Evolutionary conservation across 106 monocot species (phyloP), one percentile per base, ranked within the genome.

Genomic region (Dioscorea zingiberensis): DNA sequence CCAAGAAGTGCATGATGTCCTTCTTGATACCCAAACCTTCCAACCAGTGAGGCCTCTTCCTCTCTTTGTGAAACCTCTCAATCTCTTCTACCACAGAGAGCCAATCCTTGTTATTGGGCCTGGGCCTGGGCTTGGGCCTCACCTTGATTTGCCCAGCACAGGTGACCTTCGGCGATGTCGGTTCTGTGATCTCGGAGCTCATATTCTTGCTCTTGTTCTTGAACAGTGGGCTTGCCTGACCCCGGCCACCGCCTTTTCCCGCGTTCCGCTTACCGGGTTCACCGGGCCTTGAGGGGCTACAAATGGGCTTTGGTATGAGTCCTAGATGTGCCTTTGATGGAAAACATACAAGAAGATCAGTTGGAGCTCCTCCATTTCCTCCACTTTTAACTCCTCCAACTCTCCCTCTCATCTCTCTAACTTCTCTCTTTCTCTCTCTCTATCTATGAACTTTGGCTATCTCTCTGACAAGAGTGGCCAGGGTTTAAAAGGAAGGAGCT

Each of bases 141-240:
- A 86, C 86, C 58, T 86, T 89, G 76, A 94, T 94, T 72, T 94
- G 93, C 1, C 93, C 93, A 10, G 86, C 83, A 61, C 93, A 94
- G 12, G 89, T 94, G 55, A 94, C 89, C 68, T 80, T 89, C 32
- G 93, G 93, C 2, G 93, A 94, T 12, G 89, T 84, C 11, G 93
- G 93, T 64, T 94, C 93, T 21, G 49, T 24, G 44, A 69, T 59
- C 0, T 51, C 76, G 4, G 61, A 57, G 25, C 54, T 29, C 18
- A 47, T 24, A 51, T 7, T n/a, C 54, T 69, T 78, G 49, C 44
- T 44, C 32, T 68, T 74, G 10, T 65, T 46, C 25, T 44, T 76
- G 86, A 76, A 79, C 44, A 81, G 71, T 17, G 86, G 73, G 65
- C 80, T 78, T 14, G 67, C 68, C 9, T 27, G 76, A 58, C 69